Evolutionary conservation across 495 filamentous ascomycete genomes (phyloP).

Genomic region (Barbatosphaeria neglecta): DNA sequence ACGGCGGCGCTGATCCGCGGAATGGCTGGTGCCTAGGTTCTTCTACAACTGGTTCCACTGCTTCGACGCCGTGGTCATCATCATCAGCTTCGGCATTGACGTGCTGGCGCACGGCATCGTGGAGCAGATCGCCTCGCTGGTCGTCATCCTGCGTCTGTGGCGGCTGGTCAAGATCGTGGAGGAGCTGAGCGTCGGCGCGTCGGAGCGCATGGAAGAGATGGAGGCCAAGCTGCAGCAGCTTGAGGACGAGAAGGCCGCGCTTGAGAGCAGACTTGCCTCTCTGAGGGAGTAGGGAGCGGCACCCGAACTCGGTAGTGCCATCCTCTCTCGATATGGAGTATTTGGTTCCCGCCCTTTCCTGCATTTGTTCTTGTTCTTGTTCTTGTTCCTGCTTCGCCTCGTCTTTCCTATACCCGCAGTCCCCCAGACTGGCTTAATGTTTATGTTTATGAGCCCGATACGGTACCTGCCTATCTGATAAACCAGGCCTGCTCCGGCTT

Average conservation of each 20-base stretch:
- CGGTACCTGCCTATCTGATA: no score
- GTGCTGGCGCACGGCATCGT: constrained; percentile 42
- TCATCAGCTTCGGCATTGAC: constrained; percentile 48
- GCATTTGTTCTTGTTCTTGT: no score
- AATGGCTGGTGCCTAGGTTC: constrained; percentile 32
- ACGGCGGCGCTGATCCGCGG: no score
- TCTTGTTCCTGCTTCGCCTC: no score
- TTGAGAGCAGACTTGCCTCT: neutral
- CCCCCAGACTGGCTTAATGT: no score
- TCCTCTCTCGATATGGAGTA: no score
- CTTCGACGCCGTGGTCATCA: constrained; percentile 53
- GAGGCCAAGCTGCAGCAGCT: neutral
- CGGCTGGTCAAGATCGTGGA: constrained; percentile 58
- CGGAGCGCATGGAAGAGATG: constrained; percentile 36
- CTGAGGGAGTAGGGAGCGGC: no score
- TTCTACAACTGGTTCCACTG: constrained; percentile 49
- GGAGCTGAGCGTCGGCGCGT: constrained; percentile 46
- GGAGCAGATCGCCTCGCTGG: constrained; percentile 50
- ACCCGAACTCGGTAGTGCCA: no score
- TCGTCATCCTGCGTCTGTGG: constrained; percentile 55
- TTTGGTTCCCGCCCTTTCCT: no score
- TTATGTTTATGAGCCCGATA: no score
- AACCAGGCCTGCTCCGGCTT: no score
- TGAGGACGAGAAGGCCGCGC: constrained; percentile 1
- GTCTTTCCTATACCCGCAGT: no score